Base-by-base conservation (phyloP, 331 rosid species). In the Arachis monticola region DNA sequence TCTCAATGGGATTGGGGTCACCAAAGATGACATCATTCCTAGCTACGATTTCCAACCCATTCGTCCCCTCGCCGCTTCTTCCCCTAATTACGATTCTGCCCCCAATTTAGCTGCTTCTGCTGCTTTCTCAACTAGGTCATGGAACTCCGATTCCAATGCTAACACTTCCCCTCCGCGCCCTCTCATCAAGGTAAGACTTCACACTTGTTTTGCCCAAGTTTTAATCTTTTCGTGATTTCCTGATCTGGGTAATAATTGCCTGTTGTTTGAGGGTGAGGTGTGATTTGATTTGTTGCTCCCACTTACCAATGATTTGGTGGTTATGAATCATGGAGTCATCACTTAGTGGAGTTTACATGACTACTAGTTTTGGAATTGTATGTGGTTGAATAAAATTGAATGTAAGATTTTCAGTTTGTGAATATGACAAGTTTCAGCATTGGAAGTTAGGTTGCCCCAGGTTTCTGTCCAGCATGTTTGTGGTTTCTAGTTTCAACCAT, bases 1-100 rank as follows among this genome's bases (percentile, higher is more conserved):
- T 53, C 59, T 67, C 17, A 83, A 80, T 74, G 91, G 82, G 47
- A 66, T 80, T 74, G 91, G 82, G 47, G 63, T 80, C 64, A 84
- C 62, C 75, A 70, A 73, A 70, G 96, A 86, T 22, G 93, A 82
- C 30, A 88, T 93, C 81, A 63, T 86, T 55, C 90, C 97, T 32
- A 89, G 90, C 73, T 93, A 91, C 75, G 98, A 93, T 86, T 93
- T 93, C 84, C 93, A 89, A 60, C 97, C 97, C 17, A 85, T 93
- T 86, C 96, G 86, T 9, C 85, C 92, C 2, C 46, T 77, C 52
- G 76, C 87, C 41, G 31, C 83, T 56, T 69, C 87, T 61, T 61
- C 87, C 35, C 41, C 80, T 12, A 88, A 69, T 75, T 72, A 76
- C 75, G 90, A 86, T 74, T 77, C 81, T 60, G 14, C 86, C 62